These are phyloP conservation scores for Hibiscus syriacus DNA, from an alignment of 345 rosid genomes.

Conservation along the genomic window DNA sequence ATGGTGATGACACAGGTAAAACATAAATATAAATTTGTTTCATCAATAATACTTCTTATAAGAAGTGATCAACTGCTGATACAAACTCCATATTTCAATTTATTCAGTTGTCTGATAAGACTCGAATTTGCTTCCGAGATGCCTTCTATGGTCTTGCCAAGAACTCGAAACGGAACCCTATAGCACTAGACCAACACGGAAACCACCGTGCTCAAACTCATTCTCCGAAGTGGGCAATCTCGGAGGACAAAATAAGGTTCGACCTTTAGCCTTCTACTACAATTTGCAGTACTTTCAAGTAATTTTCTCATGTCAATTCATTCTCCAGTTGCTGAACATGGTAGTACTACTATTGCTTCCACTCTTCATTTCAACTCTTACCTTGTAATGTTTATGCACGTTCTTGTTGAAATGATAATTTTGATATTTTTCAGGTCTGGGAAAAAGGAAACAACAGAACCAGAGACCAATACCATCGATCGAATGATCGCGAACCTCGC, in stretches of 20 bases:
- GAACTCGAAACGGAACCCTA: conserved; percentile 33
- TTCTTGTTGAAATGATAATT: background rate
- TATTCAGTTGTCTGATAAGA: conserved; percentile 50
- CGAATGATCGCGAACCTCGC: conserved; percentile 72
- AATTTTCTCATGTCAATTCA: background rate
- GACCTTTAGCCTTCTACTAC: background rate
- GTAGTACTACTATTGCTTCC: background rate
- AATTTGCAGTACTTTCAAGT: background rate
- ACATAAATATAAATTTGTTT: background rate
- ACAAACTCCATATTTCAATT: conserved; percentile 4
- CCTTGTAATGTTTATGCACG: background rate
- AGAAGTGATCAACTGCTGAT: background rate
- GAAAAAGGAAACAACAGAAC: conserved; percentile 35
- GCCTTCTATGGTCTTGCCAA: conserved; percentile 81
- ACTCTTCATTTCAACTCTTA: background rate
- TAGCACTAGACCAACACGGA: conserved; percentile 11
- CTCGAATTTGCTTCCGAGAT: conserved; percentile 71
- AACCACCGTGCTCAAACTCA: conserved; percentile 13
- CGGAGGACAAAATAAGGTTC: conserved; percentile 23
- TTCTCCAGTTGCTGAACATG: background rate
- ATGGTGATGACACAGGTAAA: conserved; percentile 58
- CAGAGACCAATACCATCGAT: conserved; percentile 63
- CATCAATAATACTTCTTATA: background rate
- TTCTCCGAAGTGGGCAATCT: conserved; percentile 14
- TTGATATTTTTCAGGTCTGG: conserved; percentile 29